phyloP scores from a whole-genome alignment of 805 yeast species.

The Helenozyma baotianmanensis region DNA sequence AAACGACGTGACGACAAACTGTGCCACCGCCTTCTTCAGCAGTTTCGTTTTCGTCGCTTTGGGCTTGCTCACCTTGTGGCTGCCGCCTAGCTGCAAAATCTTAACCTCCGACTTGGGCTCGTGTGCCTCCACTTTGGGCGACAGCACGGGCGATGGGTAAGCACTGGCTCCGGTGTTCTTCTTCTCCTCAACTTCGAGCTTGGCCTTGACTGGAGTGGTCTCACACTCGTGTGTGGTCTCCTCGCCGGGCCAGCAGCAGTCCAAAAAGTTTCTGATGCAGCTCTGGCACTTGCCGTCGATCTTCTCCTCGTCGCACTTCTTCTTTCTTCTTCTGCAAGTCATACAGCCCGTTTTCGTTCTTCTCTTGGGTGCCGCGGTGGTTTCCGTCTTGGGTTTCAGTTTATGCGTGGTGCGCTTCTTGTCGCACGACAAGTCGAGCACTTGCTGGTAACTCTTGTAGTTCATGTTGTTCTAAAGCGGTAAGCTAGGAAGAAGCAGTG shows the following conservation, averaged over 20 bases:
- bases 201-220: not conserved
- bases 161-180: constrained; percentile 17
- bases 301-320: constrained; percentile 53
- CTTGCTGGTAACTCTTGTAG: constrained; percentile 36
- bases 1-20: constrained; percentile 34
- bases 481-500: not conserved
- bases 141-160: constrained; percentile 30
- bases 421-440: constrained; percentile 22
- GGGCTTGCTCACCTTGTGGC: constrained; percentile 11
- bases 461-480: constrained; percentile 15
- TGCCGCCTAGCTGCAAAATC: constrained; percentile 1
- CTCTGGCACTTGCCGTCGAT: constrained; percentile 43
- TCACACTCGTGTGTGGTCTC: not conserved
- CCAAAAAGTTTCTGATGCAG: constrained; percentile 40
- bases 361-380: constrained; percentile 14
- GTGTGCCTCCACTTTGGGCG: constrained; percentile 20
- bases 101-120: constrained; percentile 15
- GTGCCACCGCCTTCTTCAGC: constrained; percentile 4
- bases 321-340: constrained; percentile 59
- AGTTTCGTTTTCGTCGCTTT: too few species aligned
- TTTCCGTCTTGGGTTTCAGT: constrained; percentile 9
- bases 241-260: constrained; percentile 38
- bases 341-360: constrained; percentile 25
- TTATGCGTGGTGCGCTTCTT: constrained; percentile 10
- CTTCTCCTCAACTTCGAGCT: constrained; percentile 1